Base-by-base conservation (phyloP, 495 filamentous ascomycete species). In the Neurospora sp. region DNA sequence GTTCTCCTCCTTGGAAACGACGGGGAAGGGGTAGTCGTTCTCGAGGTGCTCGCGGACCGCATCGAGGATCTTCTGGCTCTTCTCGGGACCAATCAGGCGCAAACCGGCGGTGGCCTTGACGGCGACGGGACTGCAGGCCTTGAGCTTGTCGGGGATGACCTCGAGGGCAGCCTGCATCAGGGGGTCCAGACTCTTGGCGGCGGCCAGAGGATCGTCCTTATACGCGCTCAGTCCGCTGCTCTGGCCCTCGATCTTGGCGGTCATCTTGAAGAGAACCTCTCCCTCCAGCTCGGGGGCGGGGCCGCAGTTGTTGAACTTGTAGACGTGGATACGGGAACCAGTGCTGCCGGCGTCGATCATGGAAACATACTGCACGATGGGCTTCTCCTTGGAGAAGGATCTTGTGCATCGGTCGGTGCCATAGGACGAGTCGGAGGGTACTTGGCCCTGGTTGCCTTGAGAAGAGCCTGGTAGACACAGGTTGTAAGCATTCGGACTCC, bases 311-410 rank as follows among this genome's bases (percentile, higher is more conserved):
- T 98, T 99, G 88, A 99, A 99, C 73, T 91, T 91, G 85, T 98
- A 99, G 71, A 98, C 94, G 83, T 99, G 96, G 79, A 99, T 97
- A 71, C 96, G 92, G 73, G 96, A 98, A 73, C 96, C 96, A 48
- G 95, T 97, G 83, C 94, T 98, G 71, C 96, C 96, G 44, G 96
- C 96, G 85, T 99, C 96, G 78, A 99, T 93, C 96, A 99, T 98
- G 75, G 97, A 88, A 72, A 93, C 96, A 86, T 98, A 98, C 78
- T 99, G 96, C 73, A 98, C 90, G 75, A 99, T 85, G 37, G 96
- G 96, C 84, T 97, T 99, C 59, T 91, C 89, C 40, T 90, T 87
- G 71, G 93, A 92, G 81, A 85, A 89, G 38, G 95, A 93, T 79
- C 89, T 92, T 68, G 89, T 89, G 87, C 96, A 99, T 83, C 88